A percentile compares a stretch with the other conserved stretches of the same genome.
These are phyloP conservation scores for Aureobasidium sp. DNA, from an alignment of 2,329 filamentous ascomycete genomes.

Conservation along the genomic window DNA sequence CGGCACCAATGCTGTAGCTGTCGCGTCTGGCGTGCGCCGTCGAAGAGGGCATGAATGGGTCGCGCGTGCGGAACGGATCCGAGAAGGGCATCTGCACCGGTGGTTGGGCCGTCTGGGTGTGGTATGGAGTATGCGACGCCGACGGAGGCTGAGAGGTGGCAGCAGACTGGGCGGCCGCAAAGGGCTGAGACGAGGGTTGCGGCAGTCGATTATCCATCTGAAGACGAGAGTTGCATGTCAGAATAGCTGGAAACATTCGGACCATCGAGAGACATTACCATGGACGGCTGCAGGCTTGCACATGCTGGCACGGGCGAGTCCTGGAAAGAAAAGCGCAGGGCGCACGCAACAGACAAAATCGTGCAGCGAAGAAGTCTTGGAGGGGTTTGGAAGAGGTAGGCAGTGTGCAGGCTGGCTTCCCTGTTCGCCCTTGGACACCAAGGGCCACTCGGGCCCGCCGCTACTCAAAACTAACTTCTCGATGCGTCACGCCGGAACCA, in stretches of 20 bases:
- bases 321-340: not conserved
- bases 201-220: slow-evolving; percentile 24
- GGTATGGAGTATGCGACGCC: slow-evolving; percentile 27
- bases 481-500: not conserved
- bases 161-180: not conserved
- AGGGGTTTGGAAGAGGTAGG: not conserved
- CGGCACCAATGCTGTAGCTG: slow-evolving; percentile 29
- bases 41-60: slow-evolving; percentile 36
- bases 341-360: too few species aligned
- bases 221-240: not conserved
- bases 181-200: slow-evolving; percentile 22
- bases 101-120: slow-evolving; percentile 27
- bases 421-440: not conserved
- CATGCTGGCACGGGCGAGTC: not conserved
- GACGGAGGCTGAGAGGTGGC: slow-evolving; percentile 19
- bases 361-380: not conserved
- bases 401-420: not conserved
- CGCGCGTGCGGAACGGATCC: slow-evolving; percentile 39
- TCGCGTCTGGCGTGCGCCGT: slow-evolving; percentile 29
- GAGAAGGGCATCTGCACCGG: slow-evolving; percentile 37
- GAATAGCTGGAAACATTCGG: not conserved
- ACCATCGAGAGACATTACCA: not conserved
- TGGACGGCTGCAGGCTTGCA: slow-evolving; percentile 1
- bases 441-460: not conserved
- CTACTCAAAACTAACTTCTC: not conserved